Percentiles rank a stretch among this genome's conserved stretches.
Evolutionary conservation across 2,329 filamentous ascomycete species (phyloP).

Genomic region (Exophiala sp.): DNA sequence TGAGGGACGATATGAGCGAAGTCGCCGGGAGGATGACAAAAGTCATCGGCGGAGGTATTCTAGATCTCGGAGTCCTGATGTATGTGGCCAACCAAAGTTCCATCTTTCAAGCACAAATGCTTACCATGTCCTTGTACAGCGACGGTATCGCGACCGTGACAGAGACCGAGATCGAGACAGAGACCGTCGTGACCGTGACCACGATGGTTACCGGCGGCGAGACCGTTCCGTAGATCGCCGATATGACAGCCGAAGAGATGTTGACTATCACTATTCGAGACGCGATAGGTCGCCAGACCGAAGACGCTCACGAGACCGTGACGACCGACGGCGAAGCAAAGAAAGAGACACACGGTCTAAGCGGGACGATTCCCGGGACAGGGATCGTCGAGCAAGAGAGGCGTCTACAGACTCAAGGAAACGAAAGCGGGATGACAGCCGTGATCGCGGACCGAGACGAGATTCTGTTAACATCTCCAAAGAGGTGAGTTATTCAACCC

Average conservation of each 20-base stretch:
- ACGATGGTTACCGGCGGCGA: constrained; percentile 58
- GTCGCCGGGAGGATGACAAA: constrained; percentile 47
- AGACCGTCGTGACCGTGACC: constrained; percentile 46
- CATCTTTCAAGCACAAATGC: neutral
- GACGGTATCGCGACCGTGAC: constrained; percentile 26
- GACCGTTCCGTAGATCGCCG: constrained; percentile 59
- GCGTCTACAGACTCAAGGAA: constrained; percentile 66
- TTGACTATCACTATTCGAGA: constrained; percentile 57
- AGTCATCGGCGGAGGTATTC: constrained; percentile 36
- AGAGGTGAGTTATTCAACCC: constrained; percentile 49
- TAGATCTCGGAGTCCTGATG: constrained; percentile 42
- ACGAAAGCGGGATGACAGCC: constrained; percentile 60
- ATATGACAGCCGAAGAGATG: constrained; percentile 54
- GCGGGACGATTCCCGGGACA: constrained; percentile 67
- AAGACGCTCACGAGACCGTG: constrained; percentile 53
- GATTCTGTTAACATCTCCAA: constrained; percentile 46
- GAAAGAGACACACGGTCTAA: constrained; percentile 63
- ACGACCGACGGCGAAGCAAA: constrained; percentile 55
- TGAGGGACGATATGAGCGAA: constrained; percentile 48
- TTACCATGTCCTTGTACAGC: constrained; percentile 13
- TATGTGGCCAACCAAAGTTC: constrained; percentile 30
- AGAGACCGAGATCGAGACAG: constrained; percentile 16
- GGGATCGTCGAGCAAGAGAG: constrained; percentile 58
- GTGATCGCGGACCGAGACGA: constrained; percentile 49
- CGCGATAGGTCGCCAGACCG: constrained; percentile 61